phyloP scores from a whole-genome alignment of 495 filamentous ascomycete genomes.

The Lasiosphaeris hirsuta region DNA sequence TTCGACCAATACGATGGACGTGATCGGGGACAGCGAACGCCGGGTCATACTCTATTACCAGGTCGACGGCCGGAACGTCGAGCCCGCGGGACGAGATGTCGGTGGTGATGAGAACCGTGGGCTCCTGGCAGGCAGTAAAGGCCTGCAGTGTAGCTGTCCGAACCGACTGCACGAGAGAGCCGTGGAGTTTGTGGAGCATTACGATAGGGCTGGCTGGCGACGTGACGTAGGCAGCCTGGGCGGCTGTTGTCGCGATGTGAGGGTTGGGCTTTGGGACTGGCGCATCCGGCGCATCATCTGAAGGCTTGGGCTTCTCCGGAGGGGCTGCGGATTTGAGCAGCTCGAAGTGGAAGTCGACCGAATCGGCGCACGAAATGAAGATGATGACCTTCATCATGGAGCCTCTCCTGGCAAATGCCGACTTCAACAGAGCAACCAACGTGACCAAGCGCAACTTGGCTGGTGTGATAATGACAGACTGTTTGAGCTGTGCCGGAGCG shows the following conservation, averaged over 20 bases:
- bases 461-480: constrained; percentile 80
- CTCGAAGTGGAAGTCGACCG: constrained; percentile 93
- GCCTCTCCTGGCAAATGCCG: constrained; percentile 79
- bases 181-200: constrained; percentile 82
- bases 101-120: constrained; percentile 83
- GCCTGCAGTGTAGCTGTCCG: constrained; percentile 79
- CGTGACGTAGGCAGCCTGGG: constrained; percentile 45
- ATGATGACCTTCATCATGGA: constrained; percentile 92
- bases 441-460: constrained; percentile 88
- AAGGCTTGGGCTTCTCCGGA: constrained; percentile 22
- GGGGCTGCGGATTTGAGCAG: constrained; percentile 60
- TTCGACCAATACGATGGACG: constrained; percentile 89
- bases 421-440: constrained; percentile 75
- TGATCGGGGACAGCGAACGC: constrained; percentile 89
- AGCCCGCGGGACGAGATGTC: constrained; percentile 93
- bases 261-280: constrained; percentile 22
- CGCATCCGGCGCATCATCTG: constrained; percentile 15
- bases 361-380: constrained; percentile 95
- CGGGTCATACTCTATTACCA: constrained; percentile 92
- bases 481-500: constrained; percentile 91
- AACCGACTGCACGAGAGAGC: constrained; percentile 82
- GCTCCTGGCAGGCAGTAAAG: constrained; percentile 62
- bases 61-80: constrained; percentile 88
- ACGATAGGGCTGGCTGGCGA: constrained; percentile 52
- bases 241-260: constrained; percentile 40